Base-by-base conservation (phyloP, 2,329 filamentous ascomycete genomes). In the Aspergillus spinulosporus region DNA sequence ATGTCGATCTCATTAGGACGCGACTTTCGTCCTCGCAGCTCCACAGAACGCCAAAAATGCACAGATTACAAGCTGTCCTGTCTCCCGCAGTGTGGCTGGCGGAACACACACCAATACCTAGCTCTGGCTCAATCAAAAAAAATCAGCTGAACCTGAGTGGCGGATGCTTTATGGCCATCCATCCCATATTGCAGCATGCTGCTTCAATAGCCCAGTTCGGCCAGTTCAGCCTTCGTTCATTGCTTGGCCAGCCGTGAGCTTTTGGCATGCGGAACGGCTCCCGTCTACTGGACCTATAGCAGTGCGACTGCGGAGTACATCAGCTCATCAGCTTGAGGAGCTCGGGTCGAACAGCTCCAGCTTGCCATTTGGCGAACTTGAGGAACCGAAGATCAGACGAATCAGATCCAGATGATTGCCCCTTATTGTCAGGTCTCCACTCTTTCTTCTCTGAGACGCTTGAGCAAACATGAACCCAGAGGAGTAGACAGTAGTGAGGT, bases 41-140 rank as follows among this genome's bases (percentile, higher is more conserved):
- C 36, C 49, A 52, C 44, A 49, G 29, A 15, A 31, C 49, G 49
- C 21, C 37, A 37, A 49, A 52, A 8, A 26, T 32, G 36, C 34
- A 51, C 37, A 29, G 26, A 26, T 32, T 47, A 39, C 15, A 31
- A 31, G 12, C 11, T 40, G 21, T 42, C 34, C 21, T 42, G 40
- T 34, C 32, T 50, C 29, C 45, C 39, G 32, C 52, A n/a, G 11
- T 52, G 58, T 60, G 59, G 57, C 59, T 60, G 59, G 57, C 54
- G 49, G 59, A 44, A 44, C 29, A 39, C 43, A 49, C 53, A 21
- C 21, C 21, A 21, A 21, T 21, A 44, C 53, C 47, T 43, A 42
- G n/a, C 45, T 43, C 34, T 57, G 44, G 43, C 49, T 28, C 46
- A 21, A 21, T 21, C 21, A 21, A 21, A 21, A 21, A 46, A 42